Evolutionary conservation across 1,284 basidiomycete species (phyloP).

Genomic region (Trametes polyzona): DNA sequence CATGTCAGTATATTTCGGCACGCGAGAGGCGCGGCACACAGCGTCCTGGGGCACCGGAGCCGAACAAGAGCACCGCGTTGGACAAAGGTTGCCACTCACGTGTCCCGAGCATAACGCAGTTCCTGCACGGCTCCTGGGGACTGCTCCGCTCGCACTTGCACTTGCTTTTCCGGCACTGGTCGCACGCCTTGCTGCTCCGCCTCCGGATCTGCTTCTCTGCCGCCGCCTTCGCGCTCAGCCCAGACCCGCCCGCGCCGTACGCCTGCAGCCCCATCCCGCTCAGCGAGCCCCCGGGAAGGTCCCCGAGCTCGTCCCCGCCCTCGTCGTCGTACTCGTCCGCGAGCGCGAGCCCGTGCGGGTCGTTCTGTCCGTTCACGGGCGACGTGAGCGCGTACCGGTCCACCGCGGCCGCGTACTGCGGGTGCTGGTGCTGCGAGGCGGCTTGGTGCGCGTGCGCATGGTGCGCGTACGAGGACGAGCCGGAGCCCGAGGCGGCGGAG

Average conservation of each 20-base stretch:
- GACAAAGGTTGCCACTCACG: constrained; percentile 47
- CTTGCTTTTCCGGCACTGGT: constrained; percentile 82
- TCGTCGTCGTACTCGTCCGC: constrained; percentile 42
- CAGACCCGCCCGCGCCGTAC: constrained; percentile 25
- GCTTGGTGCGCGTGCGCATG: constrained; percentile 16
- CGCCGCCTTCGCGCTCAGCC: constrained; percentile 24
- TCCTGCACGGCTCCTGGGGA: constrained; percentile 65
- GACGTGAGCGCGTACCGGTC: constrained; percentile 31
- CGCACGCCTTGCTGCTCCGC: constrained; percentile 77
- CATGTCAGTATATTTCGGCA: constrained; percentile 3
- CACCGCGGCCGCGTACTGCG: constrained; percentile 25
- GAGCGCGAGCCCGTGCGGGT: constrained; percentile 29
- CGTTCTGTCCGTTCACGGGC: constrained; percentile 28
- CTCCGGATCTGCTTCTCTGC: constrained; percentile 60
- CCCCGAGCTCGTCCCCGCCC: constrained; percentile 39
- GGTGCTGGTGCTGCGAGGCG: constrained; percentile 17
- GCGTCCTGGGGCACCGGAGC: neutral
- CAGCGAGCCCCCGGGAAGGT: constrained; percentile 31
- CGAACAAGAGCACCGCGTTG: constrained; percentile 10
- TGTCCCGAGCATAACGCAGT: constrained; percentile 71
- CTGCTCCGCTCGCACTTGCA: constrained; percentile 73
- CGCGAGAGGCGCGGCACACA: neutral
- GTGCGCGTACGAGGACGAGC: constrained; percentile 29
- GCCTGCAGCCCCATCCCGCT: constrained; percentile 25
- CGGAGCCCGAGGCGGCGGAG: constrained; percentile 20